A percentile compares a stretch with the other conserved stretches of the same genome.
phyloP scores from a whole-genome alignment of 257 asterid genomes.

The Eustoma russellianum region DNA sequence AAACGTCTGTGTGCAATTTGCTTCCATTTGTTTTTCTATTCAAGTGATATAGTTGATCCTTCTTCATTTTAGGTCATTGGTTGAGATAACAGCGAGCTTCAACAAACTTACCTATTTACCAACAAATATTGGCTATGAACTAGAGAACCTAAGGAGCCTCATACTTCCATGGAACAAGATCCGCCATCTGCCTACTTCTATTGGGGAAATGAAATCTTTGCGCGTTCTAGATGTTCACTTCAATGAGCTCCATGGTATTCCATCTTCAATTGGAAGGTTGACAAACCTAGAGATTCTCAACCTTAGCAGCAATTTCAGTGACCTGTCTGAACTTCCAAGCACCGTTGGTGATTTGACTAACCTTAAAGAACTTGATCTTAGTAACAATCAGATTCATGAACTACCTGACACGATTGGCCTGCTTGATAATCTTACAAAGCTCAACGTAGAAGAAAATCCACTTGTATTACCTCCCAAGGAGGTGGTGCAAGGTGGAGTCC shows the following conservation, averaged over 20 bases:
- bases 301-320: slow-evolving; percentile 78
- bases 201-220: slow-evolving; percentile 73
- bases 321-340: slow-evolving; percentile 62
- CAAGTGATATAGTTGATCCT: slow-evolving; percentile 3
- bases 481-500: slow-evolving; percentile 53
- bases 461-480: slow-evolving; percentile 72
- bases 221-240: slow-evolving; percentile 50
- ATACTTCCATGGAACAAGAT: slow-evolving; percentile 63
- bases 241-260: slow-evolving; percentile 77
- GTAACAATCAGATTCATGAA: slow-evolving; percentile 87
- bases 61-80: slow-evolving; percentile 44
- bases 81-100: slow-evolving; percentile 64
- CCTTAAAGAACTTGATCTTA: slow-evolving; percentile 77
- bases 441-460: slow-evolving; percentile 74
- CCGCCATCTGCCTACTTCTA: slow-evolving; percentile 66
- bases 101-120: slow-evolving; percentile 79
- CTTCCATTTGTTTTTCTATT: neutral
- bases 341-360: slow-evolving; percentile 57
- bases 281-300: slow-evolving; percentile 59
- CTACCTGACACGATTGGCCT: slow-evolving; percentile 64
- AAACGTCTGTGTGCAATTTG: no score
- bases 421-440: slow-evolving; percentile 45
- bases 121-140: slow-evolving; percentile 70
- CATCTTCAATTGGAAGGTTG: slow-evolving; percentile 54
- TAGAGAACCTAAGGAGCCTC: slow-evolving; percentile 47